Evolutionary conservation across 768 basidiomycete genomes (phyloP).

Genomic region (Collybia sp.): DNA sequence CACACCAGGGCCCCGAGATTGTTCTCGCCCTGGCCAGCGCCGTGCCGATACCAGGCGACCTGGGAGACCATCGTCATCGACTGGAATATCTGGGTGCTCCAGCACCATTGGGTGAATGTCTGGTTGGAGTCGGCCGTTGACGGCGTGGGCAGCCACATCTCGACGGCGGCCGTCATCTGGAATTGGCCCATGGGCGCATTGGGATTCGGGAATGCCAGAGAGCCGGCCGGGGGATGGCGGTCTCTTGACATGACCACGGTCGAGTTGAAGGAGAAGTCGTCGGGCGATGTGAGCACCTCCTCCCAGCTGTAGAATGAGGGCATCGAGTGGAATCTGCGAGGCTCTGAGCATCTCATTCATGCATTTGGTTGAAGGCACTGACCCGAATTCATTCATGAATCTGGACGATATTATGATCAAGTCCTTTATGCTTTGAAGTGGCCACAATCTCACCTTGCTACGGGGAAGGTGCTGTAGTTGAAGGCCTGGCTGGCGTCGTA

Average conservation of each 20-base stretch:
- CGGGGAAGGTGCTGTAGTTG: constrained; percentile 48
- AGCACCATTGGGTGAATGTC: constrained; percentile 63
- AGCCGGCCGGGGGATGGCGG: constrained; percentile 51
- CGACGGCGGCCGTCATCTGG: constrained; percentile 47
- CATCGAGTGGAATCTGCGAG: constrained; percentile 52
- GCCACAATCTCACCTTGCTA: constrained; percentile 28
- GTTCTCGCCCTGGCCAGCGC: constrained; percentile 53
- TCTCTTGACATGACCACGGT: constrained; percentile 52
- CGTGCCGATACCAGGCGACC: constrained; percentile 54
- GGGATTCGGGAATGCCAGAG: constrained; percentile 49
- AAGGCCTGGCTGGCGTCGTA: constrained; percentile 50
- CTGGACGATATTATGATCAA: constrained; percentile 17
- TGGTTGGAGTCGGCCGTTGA: constrained; percentile 42
- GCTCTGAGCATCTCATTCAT: not conserved
- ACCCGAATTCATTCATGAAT: constrained; percentile 61
- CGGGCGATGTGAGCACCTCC: constrained; percentile 43
- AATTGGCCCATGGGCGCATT: constrained; percentile 48
- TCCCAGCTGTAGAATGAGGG: constrained; percentile 61
- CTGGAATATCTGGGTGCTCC: constrained; percentile 59
- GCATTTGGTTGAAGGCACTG: constrained; percentile 4
- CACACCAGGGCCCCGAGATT: constrained; percentile 56
- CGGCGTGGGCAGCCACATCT: constrained; percentile 53
- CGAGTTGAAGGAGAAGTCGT: constrained; percentile 55
- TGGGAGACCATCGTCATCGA: constrained; percentile 55
- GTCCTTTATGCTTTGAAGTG: not conserved